A percentile compares a stretch with the other conserved stretches of the same genome.
Conservation (phyloP, 2,329 filamentous ascomycete species). For the Colletotrichum sp. region DNA sequence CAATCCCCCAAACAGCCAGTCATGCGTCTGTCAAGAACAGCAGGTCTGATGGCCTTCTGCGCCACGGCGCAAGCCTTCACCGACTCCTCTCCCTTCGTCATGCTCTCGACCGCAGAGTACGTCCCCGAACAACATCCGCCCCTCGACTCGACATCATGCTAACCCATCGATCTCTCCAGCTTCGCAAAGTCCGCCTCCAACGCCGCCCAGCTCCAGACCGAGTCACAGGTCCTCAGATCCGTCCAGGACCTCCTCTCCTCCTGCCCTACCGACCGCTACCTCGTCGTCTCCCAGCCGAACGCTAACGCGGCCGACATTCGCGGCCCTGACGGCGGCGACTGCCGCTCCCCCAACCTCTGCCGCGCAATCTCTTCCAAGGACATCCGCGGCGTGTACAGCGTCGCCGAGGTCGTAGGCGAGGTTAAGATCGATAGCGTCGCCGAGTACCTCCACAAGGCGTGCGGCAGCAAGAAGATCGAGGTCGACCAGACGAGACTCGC, state of each 20-base stretch:
- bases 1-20: conserved; percentile 14
- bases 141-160: conserved; percentile 6
- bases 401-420: conserved; percentile 64
- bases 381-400: conserved; percentile 46
- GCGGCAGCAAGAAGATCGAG: conserved; percentile 39
- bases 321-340: conserved; percentile 40
- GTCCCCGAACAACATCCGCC: conserved; percentile 31
- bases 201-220: conserved; percentile 54
- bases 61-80: conserved; percentile 74
- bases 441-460: conserved; percentile 51
- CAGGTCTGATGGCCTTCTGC: conserved; percentile 58
- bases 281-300: conserved; percentile 79
- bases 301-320: conserved; percentile 73
- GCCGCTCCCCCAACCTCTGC: conserved; percentile 60
- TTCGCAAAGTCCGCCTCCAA: conserved; percentile 36
- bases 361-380: conserved; percentile 38
- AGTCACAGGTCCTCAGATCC: conserved; percentile 45
- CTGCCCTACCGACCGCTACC: conserved; percentile 78
- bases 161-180: conserved; percentile 21
- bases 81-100: conserved; percentile 87
- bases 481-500: conserved; percentile 47
- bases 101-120: conserved; percentile 86
- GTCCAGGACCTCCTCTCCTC: conserved; percentile 59
- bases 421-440: conserved; percentile 46
- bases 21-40: conserved; percentile 62